Conservation (phyloP, 2,329 filamentous ascomycete species). For the Annulohypoxylon truncatum region DNA sequence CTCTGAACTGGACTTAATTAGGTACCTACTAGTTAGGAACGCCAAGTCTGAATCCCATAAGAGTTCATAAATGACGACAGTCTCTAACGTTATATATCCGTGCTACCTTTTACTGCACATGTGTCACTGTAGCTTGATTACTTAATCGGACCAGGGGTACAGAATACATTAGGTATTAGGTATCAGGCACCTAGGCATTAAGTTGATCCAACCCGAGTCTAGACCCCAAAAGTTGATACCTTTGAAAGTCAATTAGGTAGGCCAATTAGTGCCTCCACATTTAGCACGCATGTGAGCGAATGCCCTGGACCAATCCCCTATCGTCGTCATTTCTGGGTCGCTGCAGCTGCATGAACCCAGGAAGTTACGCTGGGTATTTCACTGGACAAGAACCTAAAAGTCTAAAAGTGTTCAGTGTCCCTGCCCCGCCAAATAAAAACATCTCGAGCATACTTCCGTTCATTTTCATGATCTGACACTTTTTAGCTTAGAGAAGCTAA, state of each 20-base stretch:
- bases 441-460: slow-evolving; percentile 14
- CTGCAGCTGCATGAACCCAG: slow-evolving; percentile 35
- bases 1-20: neutral
- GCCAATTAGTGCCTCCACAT: slow-evolving; percentile 37
- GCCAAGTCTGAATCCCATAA: neutral
- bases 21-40: no score
- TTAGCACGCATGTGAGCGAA: slow-evolving; percentile 19
- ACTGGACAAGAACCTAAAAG: slow-evolving; percentile 16
- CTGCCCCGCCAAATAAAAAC: slow-evolving; percentile 40
- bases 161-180: no score
- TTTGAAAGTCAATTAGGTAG: neutral
- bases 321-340: neutral
- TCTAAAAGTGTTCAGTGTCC: slow-evolving; percentile 10
- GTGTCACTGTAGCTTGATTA: neutral
- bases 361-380: slow-evolving; percentile 26
- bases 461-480: slow-evolving; percentile 1
- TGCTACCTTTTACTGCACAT: neutral
- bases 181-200: neutral
- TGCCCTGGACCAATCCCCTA: slow-evolving; percentile 19
- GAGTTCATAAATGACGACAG: neutral
- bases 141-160: neutral
- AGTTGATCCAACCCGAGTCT: slow-evolving; percentile 5
- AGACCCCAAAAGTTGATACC: neutral
- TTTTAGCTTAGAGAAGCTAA: slow-evolving; percentile 9
- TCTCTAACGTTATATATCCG: neutral